These are phyloP conservation scores for Russula sp. DNA, from an alignment of 768 basidiomycete species.

Conservation along the genomic window DNA sequence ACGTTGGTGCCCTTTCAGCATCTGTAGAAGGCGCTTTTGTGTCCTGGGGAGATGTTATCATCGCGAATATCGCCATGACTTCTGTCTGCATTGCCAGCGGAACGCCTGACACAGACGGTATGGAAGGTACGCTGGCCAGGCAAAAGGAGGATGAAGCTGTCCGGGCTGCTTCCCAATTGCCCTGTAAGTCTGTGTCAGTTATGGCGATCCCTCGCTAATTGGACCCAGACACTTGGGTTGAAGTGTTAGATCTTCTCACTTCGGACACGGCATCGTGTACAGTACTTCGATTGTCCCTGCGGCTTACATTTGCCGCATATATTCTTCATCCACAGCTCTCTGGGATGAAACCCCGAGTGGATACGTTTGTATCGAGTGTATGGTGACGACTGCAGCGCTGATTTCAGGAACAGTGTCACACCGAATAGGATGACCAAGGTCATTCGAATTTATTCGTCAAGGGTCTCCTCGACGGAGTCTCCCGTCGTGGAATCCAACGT, in stretches of 20 bases:
- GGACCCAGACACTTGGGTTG: slow-evolving; percentile 48
- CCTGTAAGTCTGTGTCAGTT: slow-evolving; percentile 37
- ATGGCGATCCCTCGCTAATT: slow-evolving; percentile 15
- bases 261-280: slow-evolving; percentile 53
- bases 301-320: slow-evolving; percentile 49
- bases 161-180: slow-evolving; percentile 61
- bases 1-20: slow-evolving; percentile 32
- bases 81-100: slow-evolving; percentile 31
- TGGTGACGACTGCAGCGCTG: slow-evolving; percentile 17
- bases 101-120: background rate
- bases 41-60: slow-evolving; percentile 61
- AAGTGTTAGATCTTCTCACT: slow-evolving; percentile 39
- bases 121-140: slow-evolving; percentile 30
- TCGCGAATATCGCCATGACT: slow-evolving; percentile 47
- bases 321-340: slow-evolving; percentile 44
- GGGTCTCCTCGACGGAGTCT: background rate
- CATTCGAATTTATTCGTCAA: slow-evolving; percentile 9
- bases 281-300: slow-evolving; percentile 51
- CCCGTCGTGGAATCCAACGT: background rate
- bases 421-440: slow-evolving; percentile 4
- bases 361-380: background rate
- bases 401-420: background rate
- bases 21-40: background rate
- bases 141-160: slow-evolving; percentile 48
- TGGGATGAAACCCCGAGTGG: slow-evolving; percentile 24